Evolutionary conservation across 208 protist species (phyloP).

Genomic region (Acanthamoeba quina): DNA sequence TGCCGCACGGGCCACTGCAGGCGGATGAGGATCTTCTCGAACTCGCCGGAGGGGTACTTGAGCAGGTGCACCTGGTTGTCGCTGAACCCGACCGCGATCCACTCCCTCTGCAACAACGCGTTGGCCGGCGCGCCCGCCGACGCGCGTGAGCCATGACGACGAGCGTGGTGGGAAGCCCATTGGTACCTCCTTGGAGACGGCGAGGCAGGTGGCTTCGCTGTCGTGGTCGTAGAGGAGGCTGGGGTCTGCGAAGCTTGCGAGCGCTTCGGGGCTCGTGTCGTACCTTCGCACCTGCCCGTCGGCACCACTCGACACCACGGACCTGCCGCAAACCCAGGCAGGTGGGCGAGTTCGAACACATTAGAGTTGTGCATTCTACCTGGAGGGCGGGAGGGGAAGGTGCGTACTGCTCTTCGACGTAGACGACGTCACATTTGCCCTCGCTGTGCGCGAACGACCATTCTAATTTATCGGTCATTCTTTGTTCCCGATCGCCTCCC

Average conservation of each 20-base stretch:
- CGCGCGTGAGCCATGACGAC: background rate
- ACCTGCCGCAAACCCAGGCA: background rate
- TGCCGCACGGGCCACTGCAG: constrained; percentile 30
- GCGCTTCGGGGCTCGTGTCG: background rate
- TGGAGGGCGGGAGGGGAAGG: background rate
- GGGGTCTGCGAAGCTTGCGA: background rate
- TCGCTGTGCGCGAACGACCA: background rate
- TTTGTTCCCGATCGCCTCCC: background rate
- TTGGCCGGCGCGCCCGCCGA: background rate
- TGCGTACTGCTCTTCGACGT: constrained; percentile 21
- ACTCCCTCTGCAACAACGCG: background rate
- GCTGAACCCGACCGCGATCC: constrained; percentile 42
- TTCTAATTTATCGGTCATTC: constrained; percentile 29
- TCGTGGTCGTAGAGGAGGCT: constrained; percentile 28
- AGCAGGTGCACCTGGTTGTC: constrained; percentile 52
- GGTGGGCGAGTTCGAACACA: background rate
- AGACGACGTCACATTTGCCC: constrained; percentile 30
- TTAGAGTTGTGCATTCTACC: too few species aligned
- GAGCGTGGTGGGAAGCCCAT: too few species aligned
- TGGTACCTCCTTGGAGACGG: constrained; percentile 21
- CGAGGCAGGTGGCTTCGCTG: background rate
- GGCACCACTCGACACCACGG: background rate
- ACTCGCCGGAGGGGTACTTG: constrained; percentile 29
- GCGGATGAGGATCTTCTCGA: constrained; percentile 59
- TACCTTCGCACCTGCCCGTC: constrained; percentile 27